phyloP scores from a whole-genome alignment of 257 asterid species.

The Verbena officinalis region DNA sequence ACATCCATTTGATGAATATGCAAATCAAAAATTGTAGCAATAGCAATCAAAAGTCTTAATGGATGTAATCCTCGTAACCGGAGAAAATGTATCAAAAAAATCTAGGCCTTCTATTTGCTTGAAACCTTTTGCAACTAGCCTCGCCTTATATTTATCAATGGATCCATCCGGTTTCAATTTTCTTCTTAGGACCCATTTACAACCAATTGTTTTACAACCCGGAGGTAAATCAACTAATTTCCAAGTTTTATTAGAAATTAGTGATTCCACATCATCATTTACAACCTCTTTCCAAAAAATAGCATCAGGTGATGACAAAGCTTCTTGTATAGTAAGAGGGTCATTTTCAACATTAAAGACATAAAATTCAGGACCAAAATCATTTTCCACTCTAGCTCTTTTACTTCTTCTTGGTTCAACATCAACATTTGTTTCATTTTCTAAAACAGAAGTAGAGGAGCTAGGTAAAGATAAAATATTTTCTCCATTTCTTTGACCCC shows the following conservation, averaged over 20 bases:
- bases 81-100: background rate
- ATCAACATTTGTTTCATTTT: no score
- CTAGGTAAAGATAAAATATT: no score
- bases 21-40: background rate
- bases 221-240: background rate
- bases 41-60: background rate
- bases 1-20: background rate
- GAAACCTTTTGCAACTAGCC: conserved; percentile 2
- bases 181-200: background rate
- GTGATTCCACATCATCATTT: background rate
- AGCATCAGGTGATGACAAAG: background rate
- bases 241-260: background rate
- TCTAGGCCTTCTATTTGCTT: background rate
- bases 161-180: background rate
- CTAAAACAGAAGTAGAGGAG: no score
- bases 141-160: background rate
- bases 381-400: no score
- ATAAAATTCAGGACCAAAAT: background rate
- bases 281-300: background rate
- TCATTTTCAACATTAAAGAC: background rate
- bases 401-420: no score
- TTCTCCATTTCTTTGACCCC: no score
- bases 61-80: background rate
- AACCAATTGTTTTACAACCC: background rate
- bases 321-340: background rate